Percentiles rank a stretch among this genome's conserved stretches.
Evolutionary conservation across 2,329 filamentous ascomycete species (phyloP).

Genomic region (Alternaria novae-zelandiae): DNA sequence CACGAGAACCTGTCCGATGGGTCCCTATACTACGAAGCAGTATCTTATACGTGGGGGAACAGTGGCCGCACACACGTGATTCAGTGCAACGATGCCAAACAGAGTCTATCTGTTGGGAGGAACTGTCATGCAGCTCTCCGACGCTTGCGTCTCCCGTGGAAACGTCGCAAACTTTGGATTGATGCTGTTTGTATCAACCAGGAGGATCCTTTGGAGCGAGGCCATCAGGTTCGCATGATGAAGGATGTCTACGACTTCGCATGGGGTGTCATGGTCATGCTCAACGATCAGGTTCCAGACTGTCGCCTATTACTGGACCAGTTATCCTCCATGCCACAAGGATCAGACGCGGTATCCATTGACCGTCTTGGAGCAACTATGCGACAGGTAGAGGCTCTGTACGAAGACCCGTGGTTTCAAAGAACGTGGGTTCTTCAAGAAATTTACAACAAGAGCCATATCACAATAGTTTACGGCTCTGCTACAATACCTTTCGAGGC

Average conservation of each 20-base stretch:
- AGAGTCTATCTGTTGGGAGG: not conserved
- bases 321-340: no score
- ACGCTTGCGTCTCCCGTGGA: not conserved
- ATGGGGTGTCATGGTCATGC: not conserved
- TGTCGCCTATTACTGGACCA: no score
- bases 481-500: no score
- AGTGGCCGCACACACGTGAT: not conserved
- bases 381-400: no score
- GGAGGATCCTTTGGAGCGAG: not conserved
- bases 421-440: no score
- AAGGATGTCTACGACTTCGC: not conserved
- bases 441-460: no score
- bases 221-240: not conserved
- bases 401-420: no score
- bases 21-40: not conserved
- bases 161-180: not conserved
- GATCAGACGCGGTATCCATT: no score
- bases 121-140: not conserved
- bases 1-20: not conserved
- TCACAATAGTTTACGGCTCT: no score
- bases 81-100: not conserved
- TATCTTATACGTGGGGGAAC: not conserved
- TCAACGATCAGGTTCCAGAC: no score
- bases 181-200: not conserved
- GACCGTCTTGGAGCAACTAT: no score